Base-by-base conservation (phyloP, 352 stramenopile genomes). In the Pythium phragmiticola region DNA sequence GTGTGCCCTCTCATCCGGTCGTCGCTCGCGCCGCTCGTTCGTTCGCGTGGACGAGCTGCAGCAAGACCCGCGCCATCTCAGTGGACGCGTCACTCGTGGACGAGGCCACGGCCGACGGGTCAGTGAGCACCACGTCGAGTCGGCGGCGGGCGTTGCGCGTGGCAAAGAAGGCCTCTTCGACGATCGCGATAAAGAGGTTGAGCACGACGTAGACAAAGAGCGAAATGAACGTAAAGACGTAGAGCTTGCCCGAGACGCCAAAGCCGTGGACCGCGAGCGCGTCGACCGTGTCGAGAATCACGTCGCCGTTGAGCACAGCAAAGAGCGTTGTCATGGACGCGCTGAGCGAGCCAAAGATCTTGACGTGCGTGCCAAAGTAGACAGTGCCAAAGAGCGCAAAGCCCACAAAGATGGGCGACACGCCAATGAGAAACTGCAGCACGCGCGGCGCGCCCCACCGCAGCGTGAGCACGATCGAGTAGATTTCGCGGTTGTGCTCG, bases 151-250 rank as follows among this genome's bases (percentile, higher is more conserved):
- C 84, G 23, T 78, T 78, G 47, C 87, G 77, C 33, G 84, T 92
- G n/a, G 87, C 85, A 59, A 97, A 97, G 75, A 95, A 97, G 28
- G 89, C 84, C 50, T 97, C 88, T 50, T 97, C 90, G 45, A 97
- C 84, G 54, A 97, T 94, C 14, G 88, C 88, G 33, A 97, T 94
- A 61, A 96, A 96, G 57, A 97, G 88, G 63, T 97, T 97, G 51
- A 97, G 77, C 54, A 97, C 90, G 50, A 96, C 85, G 69, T 97
- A 97, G 69, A 97, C 95, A 69, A 97, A 97, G n/a, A 97, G 70
- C 59, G 81, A 76, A 43, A 97, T 92, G 70, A 97, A 97, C 41
- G 82, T 80, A 68, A 94, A 96, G 48, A 96, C 45, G 54, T 93
- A 97, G 54, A 92, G 63, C 49, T 89, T 88, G 52, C 85, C 87